A percentile compares a stretch with the other conserved stretches of the same genome.
phyloP scores from a whole-genome alignment of 495 filamentous ascomycete species.

The Hypoxylon fragiforme region DNA sequence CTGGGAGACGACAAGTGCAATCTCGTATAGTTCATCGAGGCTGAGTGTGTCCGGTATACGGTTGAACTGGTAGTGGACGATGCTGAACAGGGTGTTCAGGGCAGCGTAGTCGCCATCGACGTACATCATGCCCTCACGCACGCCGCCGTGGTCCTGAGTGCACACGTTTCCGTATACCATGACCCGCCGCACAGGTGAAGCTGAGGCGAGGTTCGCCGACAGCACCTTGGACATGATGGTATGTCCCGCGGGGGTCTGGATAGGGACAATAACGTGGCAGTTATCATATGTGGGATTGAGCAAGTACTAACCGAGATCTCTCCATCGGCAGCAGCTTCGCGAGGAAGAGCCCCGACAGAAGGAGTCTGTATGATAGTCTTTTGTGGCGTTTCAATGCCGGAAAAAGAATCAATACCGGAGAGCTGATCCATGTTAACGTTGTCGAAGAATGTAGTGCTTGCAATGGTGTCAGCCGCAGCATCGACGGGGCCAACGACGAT shows the following conservation, averaged over 20 bases:
- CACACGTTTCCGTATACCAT: neutral
- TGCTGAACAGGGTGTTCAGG: constrained; percentile 7
- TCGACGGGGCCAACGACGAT: too few relatives aligned
- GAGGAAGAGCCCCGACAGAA: too few relatives aligned
- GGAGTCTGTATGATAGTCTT: too few relatives aligned
- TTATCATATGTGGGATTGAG: constrained; percentile 1
- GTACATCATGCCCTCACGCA: neutral
- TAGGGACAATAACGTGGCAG: constrained; percentile 1
- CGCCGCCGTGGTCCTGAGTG: neutral
- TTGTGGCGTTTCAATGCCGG: too few relatives aligned
- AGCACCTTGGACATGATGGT: constrained; percentile 12
- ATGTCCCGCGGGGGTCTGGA: neutral
- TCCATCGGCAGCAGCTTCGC: too few relatives aligned
- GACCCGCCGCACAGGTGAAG: constrained; percentile 16
- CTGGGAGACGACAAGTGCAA: neutral
- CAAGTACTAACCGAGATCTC: too few relatives aligned
- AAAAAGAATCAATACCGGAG: too few relatives aligned
- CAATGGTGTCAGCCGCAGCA: too few relatives aligned
- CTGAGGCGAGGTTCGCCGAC: constrained; percentile 3
- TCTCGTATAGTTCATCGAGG: constrained; percentile 15
- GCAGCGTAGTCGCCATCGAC: constrained; percentile 7
- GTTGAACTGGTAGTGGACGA: constrained; percentile 18
- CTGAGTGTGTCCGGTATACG: constrained; percentile 1
- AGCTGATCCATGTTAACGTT: too few relatives aligned
- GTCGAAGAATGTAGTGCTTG: too few relatives aligned